A percentile compares a stretch with the other conserved stretches of the same genome.
These are phyloP conservation scores for Lanmaoa rubissima DNA, from an alignment of 768 basidiomycete genomes.

Conservation along the genomic window DNA sequence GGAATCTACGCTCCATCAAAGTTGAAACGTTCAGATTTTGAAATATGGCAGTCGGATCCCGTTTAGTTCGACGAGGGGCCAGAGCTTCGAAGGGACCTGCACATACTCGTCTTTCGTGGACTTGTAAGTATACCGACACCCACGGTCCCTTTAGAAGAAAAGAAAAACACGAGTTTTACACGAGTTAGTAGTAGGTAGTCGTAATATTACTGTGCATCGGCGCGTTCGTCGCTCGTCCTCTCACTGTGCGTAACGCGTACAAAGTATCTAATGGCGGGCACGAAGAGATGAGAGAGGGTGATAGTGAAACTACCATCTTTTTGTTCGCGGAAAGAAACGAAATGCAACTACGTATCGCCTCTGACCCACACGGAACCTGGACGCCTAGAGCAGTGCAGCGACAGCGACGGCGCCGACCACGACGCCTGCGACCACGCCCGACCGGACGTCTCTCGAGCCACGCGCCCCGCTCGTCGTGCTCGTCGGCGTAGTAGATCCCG, in stretches of 20 bases:
- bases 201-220: not conserved
- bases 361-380: too few species aligned
- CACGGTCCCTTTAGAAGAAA: not conserved
- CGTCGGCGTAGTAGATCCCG: not conserved
- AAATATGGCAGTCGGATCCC: too few species aligned
- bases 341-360: too few species aligned
- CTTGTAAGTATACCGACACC: not conserved
- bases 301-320: not conserved
- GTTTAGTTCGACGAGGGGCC: too few species aligned
- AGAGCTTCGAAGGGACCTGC: too few species aligned
- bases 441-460: not conserved
- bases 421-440: not conserved
- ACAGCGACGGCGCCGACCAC: slow-evolving; percentile 3
- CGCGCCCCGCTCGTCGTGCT: slow-evolving; percentile 10
- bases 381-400: slow-evolving; percentile 1
- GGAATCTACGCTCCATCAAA: too few species aligned
- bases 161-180: not conserved
- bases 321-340: too few species aligned
- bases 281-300: not conserved
- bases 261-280: not conserved
- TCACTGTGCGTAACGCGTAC: too few species aligned
- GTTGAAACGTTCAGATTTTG: too few species aligned
- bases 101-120: too few species aligned
- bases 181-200: not conserved
- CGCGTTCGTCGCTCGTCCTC: not conserved